Evolutionary conservation across 331 rosid genomes (phyloP), one percentile per base, ranked within the genome.

Genomic region (Malus hybrid): DNA sequence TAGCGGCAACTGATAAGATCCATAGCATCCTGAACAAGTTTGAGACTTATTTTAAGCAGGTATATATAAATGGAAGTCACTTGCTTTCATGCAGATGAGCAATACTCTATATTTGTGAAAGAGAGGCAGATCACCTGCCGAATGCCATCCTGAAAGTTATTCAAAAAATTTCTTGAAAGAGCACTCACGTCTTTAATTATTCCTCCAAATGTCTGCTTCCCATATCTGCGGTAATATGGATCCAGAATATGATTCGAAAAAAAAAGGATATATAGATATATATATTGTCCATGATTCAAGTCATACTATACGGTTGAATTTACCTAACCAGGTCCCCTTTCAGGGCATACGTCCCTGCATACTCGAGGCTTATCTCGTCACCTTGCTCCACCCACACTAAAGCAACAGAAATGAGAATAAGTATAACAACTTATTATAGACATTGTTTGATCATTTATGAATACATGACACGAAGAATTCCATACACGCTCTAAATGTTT

Each of bases 351-450:
- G 97, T 91, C 81, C 97, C 96, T 12, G 96, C 87, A 77, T 94
- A 94, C 82, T 88, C 93, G 1, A 90, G 91, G 85, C 99, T 94
- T 80, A 94, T 75, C 90, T 94, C 97, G 52, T 90, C 97, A 56
- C 99, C 97, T 83, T 94, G 97, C 79, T 90, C 99, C 57, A 96
- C 97, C 97, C 93, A 94, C 79, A 84, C 99, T 90, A 80, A 61
- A 76, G 71, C 84, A 73, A 70, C 54, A 67, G 67, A 69, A 74
- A 59, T 84, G 70, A 88, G 60, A 31, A 77, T 55, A 70, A 80
- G 87, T 56, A 36, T 34, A 36, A 69, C 36, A 13, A 71, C 34
- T 15, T 27, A 57, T 67, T 67, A 19, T 3, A 75, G 63, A 65
- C 62, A 70, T 65, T 16, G 50, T 34, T 11, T 18, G 73, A 76